Percentiles rank a stretch among this genome's conserved stretches.
Evolutionary conservation across 2,329 filamentous ascomycete species (phyloP).

Genomic region (Trichoderma aggressivum): DNA sequence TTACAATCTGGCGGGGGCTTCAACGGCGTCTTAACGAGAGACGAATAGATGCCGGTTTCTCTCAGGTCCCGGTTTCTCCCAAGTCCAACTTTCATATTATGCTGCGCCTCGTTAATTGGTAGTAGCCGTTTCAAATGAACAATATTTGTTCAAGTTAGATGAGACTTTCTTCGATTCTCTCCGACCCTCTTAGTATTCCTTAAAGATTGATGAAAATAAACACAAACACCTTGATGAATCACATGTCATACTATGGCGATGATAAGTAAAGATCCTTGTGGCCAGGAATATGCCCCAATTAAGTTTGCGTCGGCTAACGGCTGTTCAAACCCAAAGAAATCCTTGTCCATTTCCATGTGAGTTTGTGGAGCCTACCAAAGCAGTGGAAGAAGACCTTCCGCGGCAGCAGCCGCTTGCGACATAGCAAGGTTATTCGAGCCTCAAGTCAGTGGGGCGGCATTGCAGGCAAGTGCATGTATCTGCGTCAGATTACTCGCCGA

Average conservation of each 20-base stretch:
- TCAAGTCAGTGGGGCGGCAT: neutral
- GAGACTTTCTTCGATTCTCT: too few species aligned
- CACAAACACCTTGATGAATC: neutral
- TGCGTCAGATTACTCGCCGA: neutral
- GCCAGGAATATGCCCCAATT: neutral
- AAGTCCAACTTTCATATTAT: neutral
- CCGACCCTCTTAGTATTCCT: neutral
- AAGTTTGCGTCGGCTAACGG: neutral
- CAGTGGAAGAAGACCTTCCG: neutral
- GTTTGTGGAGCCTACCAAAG: neutral
- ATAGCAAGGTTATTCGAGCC: neutral
- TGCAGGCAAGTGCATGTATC: neutral
- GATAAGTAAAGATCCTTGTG: neutral
- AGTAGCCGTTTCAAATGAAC: neutral
- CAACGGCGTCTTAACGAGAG: neutral
- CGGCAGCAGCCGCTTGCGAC: neutral
- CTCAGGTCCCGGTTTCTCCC: neutral
- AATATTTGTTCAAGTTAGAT: neutral
- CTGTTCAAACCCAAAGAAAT: neutral
- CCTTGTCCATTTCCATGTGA: neutral
- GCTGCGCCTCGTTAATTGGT: neutral
- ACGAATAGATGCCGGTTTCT: neutral
- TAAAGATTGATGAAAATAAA: neutral
- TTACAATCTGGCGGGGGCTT: neutral
- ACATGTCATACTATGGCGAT: neutral